These are phyloP conservation scores for Colletotrichum lini DNA, from an alignment of 2,329 filamentous ascomycete species.

Conservation along the genomic window DNA sequence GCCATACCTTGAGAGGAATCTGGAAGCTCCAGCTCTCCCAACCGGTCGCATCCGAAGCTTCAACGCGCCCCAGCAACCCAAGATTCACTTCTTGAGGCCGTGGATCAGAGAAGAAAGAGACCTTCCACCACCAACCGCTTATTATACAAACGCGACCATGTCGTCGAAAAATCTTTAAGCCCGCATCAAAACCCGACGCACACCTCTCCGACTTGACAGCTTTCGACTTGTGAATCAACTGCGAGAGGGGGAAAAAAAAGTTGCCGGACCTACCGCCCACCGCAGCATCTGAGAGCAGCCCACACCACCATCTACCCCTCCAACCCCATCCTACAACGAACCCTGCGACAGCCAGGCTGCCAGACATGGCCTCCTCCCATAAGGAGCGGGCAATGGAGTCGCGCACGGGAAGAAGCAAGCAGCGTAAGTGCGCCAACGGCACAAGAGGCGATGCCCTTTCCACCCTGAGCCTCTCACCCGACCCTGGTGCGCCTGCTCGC, in stretches of 20 bases:
- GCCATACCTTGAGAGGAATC: slow-evolving; percentile 21
- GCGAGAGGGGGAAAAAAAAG: slow-evolving; percentile 32
- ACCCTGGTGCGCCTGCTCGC: slow-evolving; percentile 42
- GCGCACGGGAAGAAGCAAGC: slow-evolving; percentile 82
- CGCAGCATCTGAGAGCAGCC: slow-evolving; percentile 32
- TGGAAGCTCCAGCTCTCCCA: slow-evolving; percentile 28
- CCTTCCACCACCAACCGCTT: slow-evolving; percentile 11
- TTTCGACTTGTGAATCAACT: slow-evolving; percentile 30
- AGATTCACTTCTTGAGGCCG: slow-evolving; percentile 17
- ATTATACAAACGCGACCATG: slow-evolving; percentile 41
- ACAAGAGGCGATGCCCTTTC: slow-evolving; percentile 28
- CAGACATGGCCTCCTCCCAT: slow-evolving; percentile 41
- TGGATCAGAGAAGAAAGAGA: slow-evolving; percentile 2
- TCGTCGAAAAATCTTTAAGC: slow-evolving; percentile 41
- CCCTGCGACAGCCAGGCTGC: slow-evolving; percentile 27
- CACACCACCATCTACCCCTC: slow-evolving; percentile 24
- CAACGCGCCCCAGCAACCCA: slow-evolving; percentile 20
- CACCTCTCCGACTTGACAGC: slow-evolving; percentile 14
- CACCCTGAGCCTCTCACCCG: slow-evolving; percentile 29
- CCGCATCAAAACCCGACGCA: slow-evolving; percentile 26
- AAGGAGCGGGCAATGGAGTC: slow-evolving; percentile 77
- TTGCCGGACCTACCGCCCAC: slow-evolving; percentile 33
- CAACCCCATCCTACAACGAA: slow-evolving; percentile 28
- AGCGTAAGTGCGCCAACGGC: slow-evolving; percentile 74
- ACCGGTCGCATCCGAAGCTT: slow-evolving; percentile 22